Evolutionary conservation across 176 grass and related monocot genomes (phyloP).

Genomic region (Tillandsia leiboldiana): DNA sequence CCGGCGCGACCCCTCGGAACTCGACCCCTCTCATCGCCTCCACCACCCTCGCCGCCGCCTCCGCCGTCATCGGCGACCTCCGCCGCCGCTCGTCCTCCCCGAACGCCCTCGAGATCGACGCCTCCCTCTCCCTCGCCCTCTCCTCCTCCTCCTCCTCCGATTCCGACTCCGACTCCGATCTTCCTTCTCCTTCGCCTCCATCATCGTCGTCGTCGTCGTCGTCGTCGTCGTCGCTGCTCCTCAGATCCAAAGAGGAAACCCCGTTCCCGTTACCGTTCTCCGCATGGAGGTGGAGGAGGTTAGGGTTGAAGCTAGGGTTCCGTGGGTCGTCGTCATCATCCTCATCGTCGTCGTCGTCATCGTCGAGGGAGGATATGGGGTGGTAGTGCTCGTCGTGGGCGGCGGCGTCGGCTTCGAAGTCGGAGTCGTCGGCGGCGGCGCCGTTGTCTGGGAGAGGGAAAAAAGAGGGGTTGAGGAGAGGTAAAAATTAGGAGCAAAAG

Average conservation of each 20-base stretch:
- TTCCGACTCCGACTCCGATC: neutral
- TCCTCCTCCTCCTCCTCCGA: slow-evolving; percentile 18
- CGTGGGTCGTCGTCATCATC: neutral
- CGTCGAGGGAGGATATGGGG: slow-evolving; percentile 8
- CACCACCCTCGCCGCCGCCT: slow-evolving; percentile 41
- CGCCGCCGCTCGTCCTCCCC: slow-evolving; percentile 43
- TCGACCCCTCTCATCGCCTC: slow-evolving; percentile 58
- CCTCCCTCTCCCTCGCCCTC: slow-evolving; percentile 17
- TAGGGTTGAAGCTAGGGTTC: neutral
- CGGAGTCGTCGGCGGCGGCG: slow-evolving; percentile 24
- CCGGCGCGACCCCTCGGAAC: slow-evolving; percentile 49
- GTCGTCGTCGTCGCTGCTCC: neutral
- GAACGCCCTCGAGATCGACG: slow-evolving; percentile 25
- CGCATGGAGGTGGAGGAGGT: slow-evolving; percentile 21
- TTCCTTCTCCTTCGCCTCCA: neutral
- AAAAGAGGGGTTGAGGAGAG: slow-evolving; percentile 10
- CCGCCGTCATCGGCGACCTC: slow-evolving; percentile 39
- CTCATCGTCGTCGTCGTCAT: neutral
- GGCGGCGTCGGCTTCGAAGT: slow-evolving; percentile 21
- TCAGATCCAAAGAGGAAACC: slow-evolving; percentile 19
- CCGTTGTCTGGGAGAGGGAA: slow-evolving; percentile 18
- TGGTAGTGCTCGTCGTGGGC: slow-evolving; percentile 8
- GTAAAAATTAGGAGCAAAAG: slow-evolving; percentile 17
- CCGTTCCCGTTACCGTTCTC: neutral
- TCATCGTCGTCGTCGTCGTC: neutral